Percentiles rank a stretch among this genome's conserved stretches.
Conservation (phyloP, 129 eudicot genomes). For the Helichrysum umbraculigerum region DNA sequence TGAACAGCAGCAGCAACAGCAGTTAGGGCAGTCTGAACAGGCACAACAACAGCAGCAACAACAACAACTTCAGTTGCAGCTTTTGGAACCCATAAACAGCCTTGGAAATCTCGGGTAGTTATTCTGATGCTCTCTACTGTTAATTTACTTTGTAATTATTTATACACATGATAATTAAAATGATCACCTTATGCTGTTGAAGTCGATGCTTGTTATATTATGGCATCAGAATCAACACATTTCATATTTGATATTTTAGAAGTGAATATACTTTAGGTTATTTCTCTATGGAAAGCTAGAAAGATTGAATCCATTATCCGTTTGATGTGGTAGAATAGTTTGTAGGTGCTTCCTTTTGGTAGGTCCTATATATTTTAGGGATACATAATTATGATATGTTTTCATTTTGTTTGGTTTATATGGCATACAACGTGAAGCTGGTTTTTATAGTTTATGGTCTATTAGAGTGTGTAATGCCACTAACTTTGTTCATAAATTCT, state of each 20-base stretch:
- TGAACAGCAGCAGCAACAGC: slow-evolving; percentile 45
- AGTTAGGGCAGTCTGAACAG: slow-evolving; percentile 44
- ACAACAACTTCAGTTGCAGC: slow-evolving; percentile 71
- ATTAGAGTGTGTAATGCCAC: not conserved
- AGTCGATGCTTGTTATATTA: not conserved
- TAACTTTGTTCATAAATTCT: too few relatives aligned
- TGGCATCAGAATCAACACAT: not conserved
- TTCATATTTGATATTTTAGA: not conserved
- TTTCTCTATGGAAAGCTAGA: not conserved
- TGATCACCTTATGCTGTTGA: not conserved
- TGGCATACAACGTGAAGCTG: not conserved
- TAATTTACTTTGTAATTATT: not conserved
- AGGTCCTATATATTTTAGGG: not conserved
- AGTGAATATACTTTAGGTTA: not conserved
- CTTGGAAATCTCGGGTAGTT: slow-evolving; percentile 78
- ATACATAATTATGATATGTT: not conserved
- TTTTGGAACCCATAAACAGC: slow-evolving; percentile 82
- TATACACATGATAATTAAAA: not conserved
- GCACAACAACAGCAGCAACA: slow-evolving; percentile 41
- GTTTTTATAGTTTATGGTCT: not conserved
- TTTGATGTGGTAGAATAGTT: not conserved
- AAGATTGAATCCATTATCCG: not conserved
- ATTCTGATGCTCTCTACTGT: slow-evolving; percentile 14
- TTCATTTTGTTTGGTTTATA: not conserved
- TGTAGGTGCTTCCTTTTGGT: not conserved